These are phyloP conservation scores for Rhynchosporium graminicola DNA, from an alignment of 2,329 filamentous ascomycete genomes.

Conservation along the genomic window DNA sequence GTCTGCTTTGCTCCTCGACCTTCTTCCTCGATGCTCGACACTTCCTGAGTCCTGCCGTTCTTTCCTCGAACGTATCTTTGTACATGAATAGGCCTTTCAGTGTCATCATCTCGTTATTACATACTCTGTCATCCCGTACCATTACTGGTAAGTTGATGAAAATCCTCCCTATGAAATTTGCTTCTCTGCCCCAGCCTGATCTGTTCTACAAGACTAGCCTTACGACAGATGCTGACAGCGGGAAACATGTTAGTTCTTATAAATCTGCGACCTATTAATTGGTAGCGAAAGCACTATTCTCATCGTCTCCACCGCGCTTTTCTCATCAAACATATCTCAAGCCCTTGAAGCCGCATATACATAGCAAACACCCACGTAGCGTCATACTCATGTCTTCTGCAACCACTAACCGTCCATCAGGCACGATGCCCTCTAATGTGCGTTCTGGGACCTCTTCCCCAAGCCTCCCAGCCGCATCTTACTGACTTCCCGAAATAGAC, in stretches of 20 bases:
- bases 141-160: constrained; percentile 36
- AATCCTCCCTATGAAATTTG: constrained; percentile 30
- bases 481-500: constrained; percentile 34
- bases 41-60: constrained; percentile 29
- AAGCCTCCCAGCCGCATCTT: constrained; percentile 35
- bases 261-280: constrained; percentile 40
- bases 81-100: constrained; percentile 41
- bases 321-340: constrained; percentile 26
- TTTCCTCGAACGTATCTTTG: constrained; percentile 35
- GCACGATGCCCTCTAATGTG: constrained; percentile 44
- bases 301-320: constrained; percentile 31
- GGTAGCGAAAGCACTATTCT: constrained; percentile 32
- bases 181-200: constrained; percentile 25
- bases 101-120: constrained; percentile 37
- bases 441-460: constrained; percentile 33
- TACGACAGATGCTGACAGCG: constrained; percentile 39
- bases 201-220: constrained; percentile 35
- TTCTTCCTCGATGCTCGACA: constrained; percentile 38
- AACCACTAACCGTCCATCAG: constrained; percentile 40
- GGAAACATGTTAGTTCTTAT: constrained; percentile 40
- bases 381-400: constrained; percentile 41
- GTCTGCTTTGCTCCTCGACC: constrained; percentile 22
- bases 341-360: constrained; percentile 26
- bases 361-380: constrained; percentile 35
- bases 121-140: constrained; percentile 32